A percentile compares a stretch with the other conserved stretches of the same genome.
Evolutionary conservation across 768 basidiomycete genomes (phyloP).

Genomic region (Kwoniella europaea): DNA sequence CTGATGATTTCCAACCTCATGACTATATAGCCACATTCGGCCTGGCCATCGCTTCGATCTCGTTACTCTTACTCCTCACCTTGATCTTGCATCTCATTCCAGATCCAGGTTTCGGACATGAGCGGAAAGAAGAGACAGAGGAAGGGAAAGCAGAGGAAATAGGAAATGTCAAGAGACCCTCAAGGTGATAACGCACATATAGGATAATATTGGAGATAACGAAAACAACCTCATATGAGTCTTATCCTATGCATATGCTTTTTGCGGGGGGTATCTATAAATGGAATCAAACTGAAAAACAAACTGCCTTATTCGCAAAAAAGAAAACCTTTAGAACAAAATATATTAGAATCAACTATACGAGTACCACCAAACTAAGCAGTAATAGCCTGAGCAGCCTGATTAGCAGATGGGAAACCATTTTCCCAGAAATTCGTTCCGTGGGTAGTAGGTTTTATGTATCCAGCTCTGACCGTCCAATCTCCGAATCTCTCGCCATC

Average conservation of each 20-base stretch:
- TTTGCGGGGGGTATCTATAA: not conserved
- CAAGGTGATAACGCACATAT: too few species aligned
- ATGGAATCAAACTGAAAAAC: not conserved
- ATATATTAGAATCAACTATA: constrained; percentile 5
- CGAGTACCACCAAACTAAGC: constrained; percentile 4
- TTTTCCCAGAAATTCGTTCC: constrained; percentile 87
- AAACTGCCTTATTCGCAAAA: not conserved
- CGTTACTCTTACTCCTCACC: constrained; percentile 19
- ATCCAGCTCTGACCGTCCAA: constrained; percentile 88
- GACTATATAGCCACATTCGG: constrained; percentile 17
- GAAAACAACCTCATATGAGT: too few species aligned
- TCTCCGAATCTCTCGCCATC: constrained; percentile 95
- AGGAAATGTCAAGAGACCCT: too few species aligned
- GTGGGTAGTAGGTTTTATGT: constrained; percentile 80
- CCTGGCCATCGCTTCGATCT: constrained; percentile 19
- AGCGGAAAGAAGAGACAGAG: not conserved
- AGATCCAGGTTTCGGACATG: constrained; percentile 24
- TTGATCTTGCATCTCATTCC: constrained; percentile 28
- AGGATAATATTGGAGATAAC: too few species aligned
- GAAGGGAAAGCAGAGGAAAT: not conserved
- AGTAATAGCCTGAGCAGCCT: constrained; percentile 20
- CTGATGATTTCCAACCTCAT: too few species aligned
- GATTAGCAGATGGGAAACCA: constrained; percentile 41
- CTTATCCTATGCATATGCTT: constrained; percentile 23
- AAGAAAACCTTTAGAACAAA: not conserved